Evolutionary conservation across 768 basidiomycete species (phyloP), one percentile per base, ranked within the genome.

Genomic region (Tricholoma terreum): DNA sequence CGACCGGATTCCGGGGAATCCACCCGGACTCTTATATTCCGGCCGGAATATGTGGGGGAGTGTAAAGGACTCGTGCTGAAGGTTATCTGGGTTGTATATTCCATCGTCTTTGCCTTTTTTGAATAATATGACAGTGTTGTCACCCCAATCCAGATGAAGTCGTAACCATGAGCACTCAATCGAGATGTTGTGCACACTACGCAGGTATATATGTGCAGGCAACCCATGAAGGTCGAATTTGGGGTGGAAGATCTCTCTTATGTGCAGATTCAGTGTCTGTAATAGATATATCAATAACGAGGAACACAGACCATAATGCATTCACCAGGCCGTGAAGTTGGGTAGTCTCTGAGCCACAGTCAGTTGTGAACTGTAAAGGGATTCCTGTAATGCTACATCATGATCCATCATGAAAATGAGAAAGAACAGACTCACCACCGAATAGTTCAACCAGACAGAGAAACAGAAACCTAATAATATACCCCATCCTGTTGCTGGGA

Each of bases 261-360:
- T 24, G 24, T 40, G 17, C 21, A 35, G 21, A 21, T 57, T 27
- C 27, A 34, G 30, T 38, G 24, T 30, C 46, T 24, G 22, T 22
- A 15, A 54, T 31, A 19, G 19, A 15, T 10, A 17, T 38, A 34
- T 22, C 15, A 19, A n/a, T 30, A 53, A 22, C 54, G 19, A 54
- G 9, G 3, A 42, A 46, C 17, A 61, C 62, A 24, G 55, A 73
- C 75, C 66, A 48, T 2, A 75, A 54, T 1, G 69, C 69, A 46
- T 68, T 71, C 2, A 53, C 61, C 24, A 70, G 53, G 1, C 69
- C 71, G 66, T 56, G 27, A 74, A 2, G 67, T 24, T 64, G 56
- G 1, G 67, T 71, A 1, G 73, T 75, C 49, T 77, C 74, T 0
- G 68, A 68, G 2, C 75, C 71, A 61, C 71, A 72, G 54, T 77